Base-by-base conservation (phyloP, 2,329 filamentous ascomycete genomes). In the Fusarium pininemorale region DNA sequence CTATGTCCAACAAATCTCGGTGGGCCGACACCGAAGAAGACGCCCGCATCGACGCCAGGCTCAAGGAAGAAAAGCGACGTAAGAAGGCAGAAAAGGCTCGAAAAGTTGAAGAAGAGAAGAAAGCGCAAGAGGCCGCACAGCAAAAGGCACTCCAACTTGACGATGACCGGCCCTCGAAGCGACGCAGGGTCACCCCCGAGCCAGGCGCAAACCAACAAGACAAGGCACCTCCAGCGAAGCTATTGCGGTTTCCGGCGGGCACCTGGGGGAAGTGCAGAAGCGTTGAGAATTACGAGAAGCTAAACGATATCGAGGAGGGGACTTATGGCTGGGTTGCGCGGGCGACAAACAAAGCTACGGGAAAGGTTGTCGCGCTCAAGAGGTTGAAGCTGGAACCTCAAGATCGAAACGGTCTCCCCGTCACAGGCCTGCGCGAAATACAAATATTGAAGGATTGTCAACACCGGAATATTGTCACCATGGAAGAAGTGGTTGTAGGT, bases 261-360 rank as follows among this genome's bases (percentile, higher is more conserved):
- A 82, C 85, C 75, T 97, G 95, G 90, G 88, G 90, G 57, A 86
- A 84, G 65, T 93, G 92, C 79, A 88, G 93, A 69, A 93, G 93
- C 80, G 92, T 97, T 32, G 93, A 96, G 79, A 92, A 94, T 79
- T 99, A 95, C 84, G 94, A 98, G 79, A 93, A 94, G 76, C 87
- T 99, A 65, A 99, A 99, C 82, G 93, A 96, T 81, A 99, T 99
- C 78, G 96, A 98, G 83, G 96, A 99, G 85, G 96, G 96, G 41
- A 95, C 95, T 14, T 99, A 99, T 82, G 96, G 96, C 51, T 96
- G 92, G 89, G 96, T 99, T 9, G 95, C 95, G 62, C 89, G 96
- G 66, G 96, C 95, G 18, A 91, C 88, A 70, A 92, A 97, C 77
- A 86, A 88, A 38, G 84, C 86, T 8, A 96, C 93, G 1, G 93